Base-by-base conservation (phyloP, 164 flowering plant genomes). In the Piper betle region DNA sequence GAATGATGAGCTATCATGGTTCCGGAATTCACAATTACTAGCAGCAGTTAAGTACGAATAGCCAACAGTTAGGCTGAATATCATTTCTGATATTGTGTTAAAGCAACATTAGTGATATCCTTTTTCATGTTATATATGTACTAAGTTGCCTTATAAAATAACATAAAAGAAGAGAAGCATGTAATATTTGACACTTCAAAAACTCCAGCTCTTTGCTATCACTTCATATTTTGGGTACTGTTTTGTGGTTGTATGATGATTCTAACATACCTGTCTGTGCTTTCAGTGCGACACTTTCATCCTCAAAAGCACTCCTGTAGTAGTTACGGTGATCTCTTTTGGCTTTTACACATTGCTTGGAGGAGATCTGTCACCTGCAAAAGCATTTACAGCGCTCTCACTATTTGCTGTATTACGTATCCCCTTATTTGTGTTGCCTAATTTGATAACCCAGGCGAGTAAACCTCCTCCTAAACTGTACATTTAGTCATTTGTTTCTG, bases 371-470 rank as follows among this genome's bases (percentile, higher is more conserved):
- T 91, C 99, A 66, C 97, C 99, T 70, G 87, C 99, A 40, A 88
- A 87, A 76, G 99, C 99, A 53, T 94, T 94, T 67, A 88, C 97
- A 52, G 84, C 99, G 38, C 85, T 94, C 66, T 91, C 99, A 37
- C 78, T 94, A 64, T 94, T 90, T 78, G 89, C 97, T 0, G 97
- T 94, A 58, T 76, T 94, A 54, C 87, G 95, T 12, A 86, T 88
- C 67, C 99, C 99, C 40, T 72, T 94, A 39, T 86, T 86, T 75
- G 84, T 91, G 97, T 91, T 94, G 71, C 99, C 99, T 52, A 94
- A 86, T 71, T 77, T 91, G 64, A 87, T 94, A 64, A 94, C 96
- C 60, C 99, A 88, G 97, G 99, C 88, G 58, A 42, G 38, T 18
- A 60, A 53, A 61, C 68, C 52, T 50, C 41, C 37, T 19, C 57